Percentiles rank a stretch among this genome's conserved stretches.
These are phyloP conservation scores for Penicillium sp. DNA, from an alignment of 2,329 filamentous ascomycete genomes.

Conservation along the genomic window DNA sequence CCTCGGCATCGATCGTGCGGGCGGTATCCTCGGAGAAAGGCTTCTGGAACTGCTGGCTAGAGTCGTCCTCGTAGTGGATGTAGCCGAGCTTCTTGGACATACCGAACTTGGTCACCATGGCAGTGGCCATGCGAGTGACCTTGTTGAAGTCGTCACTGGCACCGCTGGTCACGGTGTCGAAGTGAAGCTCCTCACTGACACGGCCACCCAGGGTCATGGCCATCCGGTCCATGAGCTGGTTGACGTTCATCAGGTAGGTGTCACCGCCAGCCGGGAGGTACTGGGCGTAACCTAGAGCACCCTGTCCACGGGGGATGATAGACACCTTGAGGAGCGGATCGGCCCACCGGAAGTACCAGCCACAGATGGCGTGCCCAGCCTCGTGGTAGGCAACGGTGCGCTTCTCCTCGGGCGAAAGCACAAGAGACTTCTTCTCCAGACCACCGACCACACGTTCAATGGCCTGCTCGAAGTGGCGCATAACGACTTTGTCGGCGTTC, in stretches of 20 bases:
- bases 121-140: slow-evolving; percentile 90
- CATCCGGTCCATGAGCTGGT: slow-evolving; percentile 99
- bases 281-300: slow-evolving; percentile 92
- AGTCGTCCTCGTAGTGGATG: slow-evolving; percentile 81
- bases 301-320: slow-evolving; percentile 94
- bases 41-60: slow-evolving; percentile 78
- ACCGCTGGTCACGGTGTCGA: slow-evolving; percentile 92
- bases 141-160: slow-evolving; percentile 98
- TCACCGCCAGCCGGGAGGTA: slow-evolving; percentile 84
- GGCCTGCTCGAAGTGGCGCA: slow-evolving; percentile 93
- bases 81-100: slow-evolving; percentile 96
- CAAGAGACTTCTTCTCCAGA: slow-evolving; percentile 94
- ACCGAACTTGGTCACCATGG: slow-evolving; percentile 99
- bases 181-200: slow-evolving; percentile 94
- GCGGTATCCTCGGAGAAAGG: slow-evolving; percentile 95
- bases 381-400: slow-evolving; percentile 96
- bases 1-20: slow-evolving; percentile 87
- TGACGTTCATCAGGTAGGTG: slow-evolving; percentile 91
- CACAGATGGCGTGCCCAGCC: slow-evolving; percentile 96
- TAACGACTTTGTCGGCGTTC: slow-evolving; percentile 76
- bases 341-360: slow-evolving; percentile 96
- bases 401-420: slow-evolving; percentile 92
- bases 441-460: slow-evolving; percentile 97
- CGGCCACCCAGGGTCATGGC: slow-evolving; percentile 97
- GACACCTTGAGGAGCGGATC: slow-evolving; percentile 97